Evolutionary conservation across 306 rosid genomes (phyloP).

Genomic region (Parietaria judaica): DNA sequence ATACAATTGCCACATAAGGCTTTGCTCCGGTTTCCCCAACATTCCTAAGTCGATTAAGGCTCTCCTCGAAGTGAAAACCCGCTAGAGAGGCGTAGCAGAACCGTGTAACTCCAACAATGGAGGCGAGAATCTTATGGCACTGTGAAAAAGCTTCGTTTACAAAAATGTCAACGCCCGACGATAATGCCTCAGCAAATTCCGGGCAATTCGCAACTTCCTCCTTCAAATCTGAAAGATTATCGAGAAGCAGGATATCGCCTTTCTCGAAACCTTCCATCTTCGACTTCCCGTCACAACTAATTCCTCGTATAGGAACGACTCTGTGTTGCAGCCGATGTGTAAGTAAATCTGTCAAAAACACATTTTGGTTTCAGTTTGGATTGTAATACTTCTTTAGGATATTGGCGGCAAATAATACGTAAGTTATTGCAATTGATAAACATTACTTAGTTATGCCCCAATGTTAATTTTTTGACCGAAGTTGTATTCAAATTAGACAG

Average conservation of each 20-base stretch:
- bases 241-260: constrained; percentile 52
- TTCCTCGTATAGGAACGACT: constrained; percentile 43
- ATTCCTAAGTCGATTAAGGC: constrained; percentile 39
- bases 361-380: too few relatives aligned
- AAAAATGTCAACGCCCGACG: constrained; percentile 70
- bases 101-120: constrained; percentile 79
- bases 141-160: constrained; percentile 75
- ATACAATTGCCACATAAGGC: constrained; percentile 83
- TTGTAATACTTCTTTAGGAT: too few relatives aligned
- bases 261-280: constrained; percentile 32
- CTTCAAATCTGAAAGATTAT: constrained; percentile 61
- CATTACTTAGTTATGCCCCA: too few relatives aligned
- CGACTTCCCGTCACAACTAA: constrained; percentile 24
- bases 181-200: constrained; percentile 48
- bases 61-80: constrained; percentile 82
- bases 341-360: constrained; percentile 37
- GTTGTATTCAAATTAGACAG: too few relatives aligned
- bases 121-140: constrained; percentile 77
- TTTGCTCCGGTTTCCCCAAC: constrained; percentile 35
- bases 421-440: too few relatives aligned
- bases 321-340: constrained; percentile 44
- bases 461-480: too few relatives aligned
- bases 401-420: too few relatives aligned
- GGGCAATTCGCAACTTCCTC: constrained; percentile 75
- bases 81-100: constrained; percentile 65